Evolutionary conservation across 208 protist species (phyloP), one percentile per base, ranked within the genome.

Genomic region (Leishmania gerbilli): DNA sequence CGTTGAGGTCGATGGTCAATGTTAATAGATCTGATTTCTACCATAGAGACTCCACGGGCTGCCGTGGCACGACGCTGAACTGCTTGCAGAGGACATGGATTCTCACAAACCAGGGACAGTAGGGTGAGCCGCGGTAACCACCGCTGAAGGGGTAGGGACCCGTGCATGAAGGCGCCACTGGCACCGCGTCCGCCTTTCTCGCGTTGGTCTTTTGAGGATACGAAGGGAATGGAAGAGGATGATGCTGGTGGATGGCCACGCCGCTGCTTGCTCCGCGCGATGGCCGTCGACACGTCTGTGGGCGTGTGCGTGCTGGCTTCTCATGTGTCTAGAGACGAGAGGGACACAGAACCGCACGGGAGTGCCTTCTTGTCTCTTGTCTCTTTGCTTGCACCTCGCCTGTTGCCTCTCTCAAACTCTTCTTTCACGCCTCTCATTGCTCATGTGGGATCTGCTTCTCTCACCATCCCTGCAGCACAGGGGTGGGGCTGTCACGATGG

Each of bases 401-500:
- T 31, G 9, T 31, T 45, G 34, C 40, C 67, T 19, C 67, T 47
- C 37, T 45, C 40, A 37, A 7, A 37, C 64, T 7, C 24, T 11
- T 15, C 56, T 31, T 21, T 74, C 69, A 47, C 40, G 2, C 13
- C 40, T 24, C 17, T 71, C 24, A 11, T 71, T 8, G 58, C 24
- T 24, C 34, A 42, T n/a, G 53, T 31, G 31, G 21, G 31, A 15
- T 24, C 15, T 64, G 27, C 17, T 17, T 47, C 17, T 53, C 45
- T 15, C 45, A 27, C 31, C 45, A 31, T 19, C 11, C 15, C 42
- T 31, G 8, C 8, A 1, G 45, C 45, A 11, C 31, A 60, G 8
- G n/a, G 11, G 62, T 49, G 40, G 19, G 69, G 69, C 45, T 1
- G 19, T 11, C 69, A 74, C 11, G 45, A 89, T 92, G 89, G 72